These are phyloP conservation scores for Magnusiomyces paraingens DNA, from an alignment of 1,139 yeast species.

Conservation along the genomic window DNA sequence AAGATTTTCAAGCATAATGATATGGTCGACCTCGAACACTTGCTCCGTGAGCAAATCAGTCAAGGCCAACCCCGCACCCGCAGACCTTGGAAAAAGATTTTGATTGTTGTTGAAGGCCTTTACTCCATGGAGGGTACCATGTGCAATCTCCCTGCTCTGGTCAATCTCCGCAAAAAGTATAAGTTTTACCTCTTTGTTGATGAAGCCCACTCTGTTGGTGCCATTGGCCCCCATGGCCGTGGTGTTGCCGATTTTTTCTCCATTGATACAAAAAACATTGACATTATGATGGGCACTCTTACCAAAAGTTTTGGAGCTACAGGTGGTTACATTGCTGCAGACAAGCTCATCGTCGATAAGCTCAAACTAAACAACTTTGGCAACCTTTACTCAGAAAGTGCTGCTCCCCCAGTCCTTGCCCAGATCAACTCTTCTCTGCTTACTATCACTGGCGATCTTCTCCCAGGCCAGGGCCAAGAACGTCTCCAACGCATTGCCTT, in stretches of 20 bases:
- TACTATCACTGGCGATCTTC: constrained; percentile 71
- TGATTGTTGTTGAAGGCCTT: constrained; percentile 91
- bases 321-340: constrained; percentile 91
- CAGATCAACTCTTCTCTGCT: constrained; percentile 79
- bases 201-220: constrained; percentile 98
- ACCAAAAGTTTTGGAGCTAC: constrained; percentile 98
- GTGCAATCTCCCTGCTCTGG: constrained; percentile 73
- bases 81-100: constrained; percentile 94
- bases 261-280: constrained; percentile 67
- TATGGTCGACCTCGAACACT: constrained; percentile 70
- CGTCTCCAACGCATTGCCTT: constrained; percentile 90
- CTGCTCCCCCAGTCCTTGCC: constrained; percentile 83
- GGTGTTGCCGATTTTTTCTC: constrained; percentile 94
- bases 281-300: constrained; percentile 92
- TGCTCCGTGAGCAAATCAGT: constrained; percentile 80
- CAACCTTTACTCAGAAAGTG: constrained; percentile 72
- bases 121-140: constrained; percentile 98
- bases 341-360: constrained; percentile 59
- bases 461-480: constrained; percentile 91
- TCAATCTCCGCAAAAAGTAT: constrained; percentile 75
- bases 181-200: constrained; percentile 88
- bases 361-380: constrained; percentile 70
- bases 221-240: constrained; percentile 87
- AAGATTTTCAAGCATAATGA: constrained; percentile 91
- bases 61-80: constrained; percentile 97